Conservation (phyloP, 495 filamentous ascomycete species). For the Talaromyces adpressus region DNA sequence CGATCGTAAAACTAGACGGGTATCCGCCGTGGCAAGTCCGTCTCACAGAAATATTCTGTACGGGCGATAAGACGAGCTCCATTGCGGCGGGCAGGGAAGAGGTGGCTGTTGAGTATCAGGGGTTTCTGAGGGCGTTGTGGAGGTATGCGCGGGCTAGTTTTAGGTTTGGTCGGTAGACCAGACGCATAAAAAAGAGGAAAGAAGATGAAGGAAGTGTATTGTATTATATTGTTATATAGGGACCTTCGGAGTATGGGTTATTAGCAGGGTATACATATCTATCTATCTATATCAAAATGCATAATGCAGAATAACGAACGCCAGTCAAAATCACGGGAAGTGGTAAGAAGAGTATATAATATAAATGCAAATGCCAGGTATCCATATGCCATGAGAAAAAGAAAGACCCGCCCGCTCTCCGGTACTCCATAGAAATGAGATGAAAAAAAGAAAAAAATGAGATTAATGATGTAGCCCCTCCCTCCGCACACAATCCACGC, state of each 20-base stretch:
- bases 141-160: conserved; percentile 83
- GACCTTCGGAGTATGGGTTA: no score
- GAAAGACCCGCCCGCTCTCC: neutral
- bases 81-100: conserved; percentile 22
- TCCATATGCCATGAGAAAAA: neutral
- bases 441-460: neutral
- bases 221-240: neutral
- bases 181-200: neutral
- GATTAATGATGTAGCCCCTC: neutral
- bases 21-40: conserved; percentile 97
- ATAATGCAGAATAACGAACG: neutral
- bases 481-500: conserved; percentile 29
- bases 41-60: conserved; percentile 83
- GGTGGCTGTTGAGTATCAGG: conserved; percentile 79
- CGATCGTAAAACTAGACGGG: conserved; percentile 72
- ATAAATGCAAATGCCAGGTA: neutral
- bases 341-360: neutral
- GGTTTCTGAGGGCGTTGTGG: conserved; percentile 77
- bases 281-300: neutral
- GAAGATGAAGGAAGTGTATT: neutral
- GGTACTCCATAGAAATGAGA: neutral
- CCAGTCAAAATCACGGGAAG: neutral
- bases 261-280: neutral
- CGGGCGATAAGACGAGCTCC: conserved; percentile 35
- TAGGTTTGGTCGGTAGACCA: conserved; percentile 68